Evolutionary conservation across 2,329 filamentous ascomycete genomes (phyloP), one percentile per base, ranked within the genome.

Genomic region (Cyphellophora europaea): DNA sequence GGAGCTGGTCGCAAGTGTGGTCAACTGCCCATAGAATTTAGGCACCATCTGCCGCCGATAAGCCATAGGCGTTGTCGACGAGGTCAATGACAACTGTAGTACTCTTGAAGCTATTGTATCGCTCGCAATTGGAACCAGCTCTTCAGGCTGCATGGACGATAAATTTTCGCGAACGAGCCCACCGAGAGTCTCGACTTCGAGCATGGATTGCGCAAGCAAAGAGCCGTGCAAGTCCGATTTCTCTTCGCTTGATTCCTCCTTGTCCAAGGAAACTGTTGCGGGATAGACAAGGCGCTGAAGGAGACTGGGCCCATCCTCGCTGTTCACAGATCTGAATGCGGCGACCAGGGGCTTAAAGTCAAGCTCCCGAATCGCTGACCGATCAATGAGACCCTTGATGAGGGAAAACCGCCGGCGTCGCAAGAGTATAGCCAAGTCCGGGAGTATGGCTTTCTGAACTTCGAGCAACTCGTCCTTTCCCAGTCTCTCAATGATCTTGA

Each of bases 381-480:
- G 74, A 56, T 95, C 86, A 42, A 96, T 80, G 3, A 96, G 63
- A 0, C 79, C 78, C 53, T 79, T 83, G 49, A 95, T 73, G 8
- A 94, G 79, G 36, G 82, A 79, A 41, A 83, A 82, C 30, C 89
- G 74, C 25, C 78, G 77, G 41, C 85, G 77, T 35, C 82, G 70
- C 6, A 95, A 72, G 6, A 96, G 67, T 32, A 72, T 73, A 0
- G 76, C 69, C 5, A 95, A 71, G 36, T 85, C 78, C 0, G 85
- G 80, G 3, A 79, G 57, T 37, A 93, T 82, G 49, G 78, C 70
- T 32, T 77, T 67, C 37, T 87, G 73, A 0, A 82, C 84, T 36
- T 76, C 74, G 27, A 79, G 68, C 6, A 98, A 68, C 52, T 95
- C 87, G 40, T 94, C 86, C 53, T 85, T 88, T 56, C 84, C 81